These are phyloP conservation scores for Penicillium goetzii DNA, from an alignment of 495 filamentous ascomycete genomes.

Conservation along the genomic window DNA sequence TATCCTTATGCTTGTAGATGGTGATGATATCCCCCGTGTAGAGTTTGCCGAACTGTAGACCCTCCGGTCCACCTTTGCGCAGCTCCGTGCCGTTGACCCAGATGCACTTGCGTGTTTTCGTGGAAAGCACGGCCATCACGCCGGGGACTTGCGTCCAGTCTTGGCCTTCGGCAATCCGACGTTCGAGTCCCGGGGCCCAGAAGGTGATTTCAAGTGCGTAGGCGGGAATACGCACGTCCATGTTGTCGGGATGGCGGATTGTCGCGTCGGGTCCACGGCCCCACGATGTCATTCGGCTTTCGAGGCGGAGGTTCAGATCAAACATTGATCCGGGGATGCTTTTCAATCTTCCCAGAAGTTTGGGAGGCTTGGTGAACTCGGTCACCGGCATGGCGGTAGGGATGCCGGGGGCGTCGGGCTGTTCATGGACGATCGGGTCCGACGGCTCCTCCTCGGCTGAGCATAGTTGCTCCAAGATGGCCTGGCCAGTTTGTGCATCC, in stretches of 20 bases:
- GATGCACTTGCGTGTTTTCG: slow-evolving; percentile 71
- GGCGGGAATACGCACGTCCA: slow-evolving; percentile 75
- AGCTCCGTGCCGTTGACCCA: slow-evolving; percentile 69
- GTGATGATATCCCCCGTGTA: slow-evolving; percentile 73
- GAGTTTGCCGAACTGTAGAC: slow-evolving; percentile 65
- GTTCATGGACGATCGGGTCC: slow-evolving; percentile 28
- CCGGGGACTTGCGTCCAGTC: slow-evolving; percentile 59
- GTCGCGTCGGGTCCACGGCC: slow-evolving; percentile 68
- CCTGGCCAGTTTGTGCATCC: slow-evolving; percentile 47
- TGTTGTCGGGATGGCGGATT: slow-evolving; percentile 57
- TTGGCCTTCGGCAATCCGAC: slow-evolving; percentile 54
- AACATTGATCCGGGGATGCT: slow-evolving; percentile 49
- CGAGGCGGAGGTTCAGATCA: slow-evolving; percentile 63
- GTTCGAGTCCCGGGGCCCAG: slow-evolving; percentile 66
- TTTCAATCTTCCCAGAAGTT: slow-evolving; percentile 49
- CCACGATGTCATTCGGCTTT: slow-evolving; percentile 70
- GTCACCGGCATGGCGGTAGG: slow-evolving; percentile 8
- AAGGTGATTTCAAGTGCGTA: slow-evolving; percentile 78
- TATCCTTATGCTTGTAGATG: slow-evolving; percentile 56
- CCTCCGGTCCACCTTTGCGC: slow-evolving; percentile 49
- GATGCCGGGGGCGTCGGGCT: slow-evolving; percentile 16
- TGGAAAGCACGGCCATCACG: slow-evolving; percentile 68
- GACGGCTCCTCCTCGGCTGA: slow-evolving; percentile 27
- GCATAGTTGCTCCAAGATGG: slow-evolving; percentile 34
- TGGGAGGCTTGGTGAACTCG: slow-evolving; percentile 42